Base-by-base conservation (phyloP, 352 stramenopile species). In the Phytophthora pinifolia region DNA sequence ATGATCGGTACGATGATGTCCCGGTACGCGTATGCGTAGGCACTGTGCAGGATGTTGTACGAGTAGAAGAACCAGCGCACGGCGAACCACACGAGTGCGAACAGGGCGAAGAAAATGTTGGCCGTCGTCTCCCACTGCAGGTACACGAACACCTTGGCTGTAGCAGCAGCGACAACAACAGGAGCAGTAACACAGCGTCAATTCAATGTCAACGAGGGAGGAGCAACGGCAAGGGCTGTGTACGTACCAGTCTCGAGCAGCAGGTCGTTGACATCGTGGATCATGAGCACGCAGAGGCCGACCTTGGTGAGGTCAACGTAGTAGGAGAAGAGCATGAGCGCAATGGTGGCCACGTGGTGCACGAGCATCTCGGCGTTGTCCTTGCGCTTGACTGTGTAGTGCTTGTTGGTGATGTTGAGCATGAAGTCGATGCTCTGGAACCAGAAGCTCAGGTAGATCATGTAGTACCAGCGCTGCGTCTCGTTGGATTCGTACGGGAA, bases 351-450 rank as follows among this genome's bases (percentile, higher is more conserved):
- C 34, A 88, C 74, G 70, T 90, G 82, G 63, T 92, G 82, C 45
- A 89, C 46, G 8, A 92, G 70, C 82, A 92, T 92, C 74, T 89
- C 79, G 14, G 72, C 62, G 53, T 90, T 89, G 65, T 92, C 82
- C 59, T 88, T 90, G 65, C 79, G 82, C 74, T 89, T 92, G 49
- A 90, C 76, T 31, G 65, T 75, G 67, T 92, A 92, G 66, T 92
- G 79, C 14, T 76, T 83, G 67, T 86, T 89, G 52, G 82, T 86
- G 51, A 92, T 25, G 53, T 83, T 88, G 44, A 92, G 82, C 79
- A 92, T 87, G 46, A 89, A 89, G 67, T 90, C 82, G 58, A 89
- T 82, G 62, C 79, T 82, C 67, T 92, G 82, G 59, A 92, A 52
- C 82, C 82, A 92, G 60, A 85, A 92, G 56, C 72, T 63, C 42